Evolutionary conservation across 2,329 filamentous ascomycete genomes (phyloP), one percentile per base, ranked within the genome.

Genomic region (Phialophora expanda): DNA sequence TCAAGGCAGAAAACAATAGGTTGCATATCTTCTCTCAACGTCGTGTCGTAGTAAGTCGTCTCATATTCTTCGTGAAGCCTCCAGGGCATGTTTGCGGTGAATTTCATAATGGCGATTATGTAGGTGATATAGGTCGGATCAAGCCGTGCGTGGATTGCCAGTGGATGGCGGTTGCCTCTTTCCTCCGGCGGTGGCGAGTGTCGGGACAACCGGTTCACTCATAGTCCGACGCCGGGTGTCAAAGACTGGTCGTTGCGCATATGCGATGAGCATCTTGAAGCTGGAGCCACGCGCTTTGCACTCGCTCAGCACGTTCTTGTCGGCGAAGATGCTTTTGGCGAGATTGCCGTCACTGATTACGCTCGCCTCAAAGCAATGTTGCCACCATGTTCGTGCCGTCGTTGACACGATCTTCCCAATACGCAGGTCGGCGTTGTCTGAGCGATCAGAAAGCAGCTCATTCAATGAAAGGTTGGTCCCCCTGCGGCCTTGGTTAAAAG

Each of bases 321-420:
- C 90, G 55, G 84, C 85, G 90, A 93, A 98, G 71, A 98, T 91
- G 76, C 90, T 89, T 66, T 78, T 86, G 54, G 81, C 80, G 56
- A 81, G 79, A 57, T 82, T 76, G 57, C 80, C 76, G 66, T 83
- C 78, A 1, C 78, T 75, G 66, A 86, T 77, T 8, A 88, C 82
- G 4, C 85, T 83, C 64, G 85, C 87, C 78, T 97, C 94, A 76
- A 97, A 98, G 81, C 94, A 97, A 60, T 90, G 87, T 9, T 88
- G 91, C 78, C 97, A 98, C 95, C 95, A 99, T 92, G 94, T 98
- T 51, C 95, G 86, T 1, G 93, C 94, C 11, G 98, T 94, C 69
- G 89, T 90, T 17, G 93, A 90, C 24, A 98, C 93, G 84, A 96
- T 96, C 74, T 92, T 93, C 14, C 92, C 92, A 74, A 98, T 97